A percentile compares a stretch with the other conserved stretches of the same genome.
phyloP scores from a whole-genome alignment of 768 basidiomycete species.

The Calvatia gigantea region DNA sequence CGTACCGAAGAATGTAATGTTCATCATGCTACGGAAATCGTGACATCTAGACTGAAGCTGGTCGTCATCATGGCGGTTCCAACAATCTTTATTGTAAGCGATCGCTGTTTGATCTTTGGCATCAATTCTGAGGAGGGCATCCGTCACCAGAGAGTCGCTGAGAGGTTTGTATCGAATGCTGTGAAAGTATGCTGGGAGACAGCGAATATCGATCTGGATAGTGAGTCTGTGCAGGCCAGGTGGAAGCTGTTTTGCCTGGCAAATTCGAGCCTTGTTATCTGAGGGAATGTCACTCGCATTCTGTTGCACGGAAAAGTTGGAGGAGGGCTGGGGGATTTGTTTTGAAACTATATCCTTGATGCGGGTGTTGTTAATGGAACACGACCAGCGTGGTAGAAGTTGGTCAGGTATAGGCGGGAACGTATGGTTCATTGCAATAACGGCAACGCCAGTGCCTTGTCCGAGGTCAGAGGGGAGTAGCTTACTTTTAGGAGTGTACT shows the following conservation, averaged over 20 bases:
- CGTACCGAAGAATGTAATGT: neutral
- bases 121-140: conserved; percentile 1
- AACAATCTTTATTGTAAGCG: neutral
- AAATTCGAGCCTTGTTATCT: neutral
- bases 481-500: too few relatives aligned
- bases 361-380: neutral
- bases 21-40: too few relatives aligned
- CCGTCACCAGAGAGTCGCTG: neutral
- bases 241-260: neutral
- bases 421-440: neutral
- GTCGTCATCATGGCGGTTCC: neutral
- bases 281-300: neutral
- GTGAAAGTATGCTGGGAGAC: neutral
- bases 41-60: neutral
- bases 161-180: conserved; percentile 6
- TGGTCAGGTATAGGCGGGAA: neutral
- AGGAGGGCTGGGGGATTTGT: neutral
- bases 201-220: neutral
- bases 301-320: neutral
- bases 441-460: conserved; percentile 6
- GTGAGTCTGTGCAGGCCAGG: neutral
- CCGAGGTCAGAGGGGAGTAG: neutral
- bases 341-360: too few relatives aligned
- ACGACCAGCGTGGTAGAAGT: neutral
- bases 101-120: neutral